A percentile compares a stretch with the other conserved stretches of the same genome.
Evolutionary conservation across 2,329 filamentous ascomycete species (phyloP).

Genomic region (Madurella fahalii): DNA sequence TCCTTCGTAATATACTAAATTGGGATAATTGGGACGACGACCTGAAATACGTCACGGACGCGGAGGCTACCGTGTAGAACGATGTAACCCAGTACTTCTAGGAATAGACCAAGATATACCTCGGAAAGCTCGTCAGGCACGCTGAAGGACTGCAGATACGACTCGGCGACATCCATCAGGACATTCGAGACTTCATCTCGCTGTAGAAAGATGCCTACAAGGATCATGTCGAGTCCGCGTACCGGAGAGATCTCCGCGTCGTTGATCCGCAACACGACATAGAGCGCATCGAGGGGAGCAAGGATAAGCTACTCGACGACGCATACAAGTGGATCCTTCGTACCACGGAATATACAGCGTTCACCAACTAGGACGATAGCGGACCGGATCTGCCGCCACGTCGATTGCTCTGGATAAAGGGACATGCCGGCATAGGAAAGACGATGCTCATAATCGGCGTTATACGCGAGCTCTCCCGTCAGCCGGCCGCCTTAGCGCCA

Average conservation of each 20-base stretch:
- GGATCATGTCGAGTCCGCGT: constrained; percentile 13
- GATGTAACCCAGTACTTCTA: constrained; percentile 10
- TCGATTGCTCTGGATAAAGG: constrained; percentile 22
- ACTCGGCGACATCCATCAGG: constrained; percentile 13
- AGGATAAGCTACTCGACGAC: constrained; percentile 19
- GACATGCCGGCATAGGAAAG: constrained; percentile 21
- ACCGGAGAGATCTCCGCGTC: constrained; percentile 15
- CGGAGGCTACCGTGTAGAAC: constrained; percentile 20
- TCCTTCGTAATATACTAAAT: constrained; percentile 29
- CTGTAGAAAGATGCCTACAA: constrained; percentile 10
- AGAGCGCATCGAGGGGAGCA: constrained; percentile 16
- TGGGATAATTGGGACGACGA: constrained; percentile 33
- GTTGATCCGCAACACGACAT: constrained; percentile 21
- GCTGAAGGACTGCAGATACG: constrained; percentile 9
- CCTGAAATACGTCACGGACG: constrained; percentile 27
- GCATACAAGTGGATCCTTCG: constrained; percentile 18
- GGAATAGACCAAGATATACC: constrained; percentile 12
- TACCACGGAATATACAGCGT: constrained; percentile 11
- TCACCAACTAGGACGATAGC: constrained; percentile 7
- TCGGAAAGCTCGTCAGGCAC: constrained; percentile 11
- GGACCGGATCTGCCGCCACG: constrained; percentile 1
- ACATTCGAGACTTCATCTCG: constrained; percentile 13
- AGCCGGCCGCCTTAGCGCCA: constrained; percentile 8
- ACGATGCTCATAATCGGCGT: constrained; percentile 23
- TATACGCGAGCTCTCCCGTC: constrained; percentile 17